Conservation (phyloP, 73 alveolate species). For the Tetrahymena borealis region DNA sequence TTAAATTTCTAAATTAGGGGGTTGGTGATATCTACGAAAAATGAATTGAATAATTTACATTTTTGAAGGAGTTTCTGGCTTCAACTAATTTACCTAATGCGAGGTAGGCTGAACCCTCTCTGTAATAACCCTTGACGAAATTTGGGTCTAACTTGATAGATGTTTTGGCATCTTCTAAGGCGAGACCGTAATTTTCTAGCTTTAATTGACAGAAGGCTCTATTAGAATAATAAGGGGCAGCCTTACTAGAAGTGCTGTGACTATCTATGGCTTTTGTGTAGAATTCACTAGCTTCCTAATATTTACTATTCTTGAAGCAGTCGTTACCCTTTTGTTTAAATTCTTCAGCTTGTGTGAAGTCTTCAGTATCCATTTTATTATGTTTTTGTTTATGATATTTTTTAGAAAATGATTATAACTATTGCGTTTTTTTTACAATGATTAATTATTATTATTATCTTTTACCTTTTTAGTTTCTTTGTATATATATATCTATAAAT, state of each 20-base stretch:
- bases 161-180: constrained; percentile 86
- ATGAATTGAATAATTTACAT: constrained; percentile 33
- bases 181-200: constrained; percentile 93
- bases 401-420: background rate
- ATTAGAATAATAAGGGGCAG: constrained; percentile 61
- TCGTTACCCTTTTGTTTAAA: constrained; percentile 68
- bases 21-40: too few relatives aligned
- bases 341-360: constrained; percentile 50
- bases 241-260: background rate
- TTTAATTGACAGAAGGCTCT: constrained; percentile 84
- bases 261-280: constrained; percentile 51
- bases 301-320: constrained; percentile 56
- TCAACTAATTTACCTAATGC: constrained; percentile 69
- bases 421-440: background rate
- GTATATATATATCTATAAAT: too few relatives aligned
- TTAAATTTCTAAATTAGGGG: too few relatives aligned
- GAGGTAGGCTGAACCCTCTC: constrained; percentile 90
- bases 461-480: too few relatives aligned
- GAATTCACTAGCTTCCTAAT: constrained; percentile 57
- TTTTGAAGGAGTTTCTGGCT: constrained; percentile 73
- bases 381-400: background rate
- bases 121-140: constrained; percentile 82
- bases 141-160: constrained; percentile 82
- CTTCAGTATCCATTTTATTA: background rate
- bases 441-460: background rate